Evolutionary conservation across 2,329 filamentous ascomycete genomes (phyloP), one percentile per base, ranked within the genome.

Genomic region (Zelopaecilomyces penicillatus): DNA sequence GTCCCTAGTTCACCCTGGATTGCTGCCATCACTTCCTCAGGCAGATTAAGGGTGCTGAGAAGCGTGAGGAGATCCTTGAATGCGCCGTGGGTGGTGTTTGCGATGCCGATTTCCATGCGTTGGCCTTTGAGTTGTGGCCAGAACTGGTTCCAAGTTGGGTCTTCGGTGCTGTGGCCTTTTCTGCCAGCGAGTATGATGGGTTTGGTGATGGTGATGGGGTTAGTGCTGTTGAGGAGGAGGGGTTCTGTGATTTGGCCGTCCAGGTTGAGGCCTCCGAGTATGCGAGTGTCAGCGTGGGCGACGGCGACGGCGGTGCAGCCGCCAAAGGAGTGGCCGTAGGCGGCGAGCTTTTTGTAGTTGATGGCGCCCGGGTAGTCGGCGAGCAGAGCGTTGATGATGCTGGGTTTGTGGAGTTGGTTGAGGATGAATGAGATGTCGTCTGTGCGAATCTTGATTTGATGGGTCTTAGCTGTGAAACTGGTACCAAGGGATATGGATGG

Each of bases 271-370:
- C 67, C 69, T 0, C 58, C 67, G 0, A 50, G 45, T 43, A 71
- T 57, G 3, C 64, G 50, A 1, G 45, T 43, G 38, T 70, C 64
- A 3, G 44, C 42, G 3, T 59, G 38, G 41, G 63, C 51, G 1
- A 61, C 59, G 1, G 56, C 54, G 0, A 65, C 65, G 0, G 67
- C 55, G 1, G 63, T 58, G 2, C 67, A 63, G 0, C 65, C 66
- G 1, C 66, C 66, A 4, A 68, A 53, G 0, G 66, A 69, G 39
- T 68, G 65, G 0, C 69, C 69, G 4, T 64, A 64, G 4, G 65
- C 58, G 1, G 62, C 56, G 4, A 65, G 53, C 5, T 52, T 56
- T 1, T 51, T 42, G 6, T 50, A 45, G n/a, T 66, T 52, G 10
- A 64, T 39, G 5, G 45, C 45, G 5, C 57, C 60, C 0, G 54